phyloP scores from a whole-genome alignment of 1,284 basidiomycete species.

The Hypsizygus ulmarius region DNA sequence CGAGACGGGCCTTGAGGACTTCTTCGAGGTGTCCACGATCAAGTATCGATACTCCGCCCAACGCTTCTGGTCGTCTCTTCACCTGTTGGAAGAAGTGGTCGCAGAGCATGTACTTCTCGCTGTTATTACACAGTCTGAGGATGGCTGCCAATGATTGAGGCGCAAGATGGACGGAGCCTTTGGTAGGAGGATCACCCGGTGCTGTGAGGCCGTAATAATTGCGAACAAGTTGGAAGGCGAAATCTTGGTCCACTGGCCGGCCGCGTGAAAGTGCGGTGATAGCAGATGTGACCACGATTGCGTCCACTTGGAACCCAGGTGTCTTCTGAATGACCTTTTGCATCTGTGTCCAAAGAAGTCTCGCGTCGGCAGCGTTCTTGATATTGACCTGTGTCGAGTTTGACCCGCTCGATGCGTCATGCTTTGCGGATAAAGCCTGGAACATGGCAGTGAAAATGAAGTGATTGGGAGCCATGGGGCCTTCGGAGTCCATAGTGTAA shows the following conservation, averaged over 20 bases:
- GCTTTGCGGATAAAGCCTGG: slow-evolving; percentile 40
- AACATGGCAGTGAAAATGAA: slow-evolving; percentile 64
- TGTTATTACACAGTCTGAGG: slow-evolving; percentile 53
- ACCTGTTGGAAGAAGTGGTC: slow-evolving; percentile 58
- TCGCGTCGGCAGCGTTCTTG: slow-evolving; percentile 52
- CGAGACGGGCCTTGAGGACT: slow-evolving; percentile 50
- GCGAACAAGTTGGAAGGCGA: slow-evolving; percentile 60
- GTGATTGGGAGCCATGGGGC: slow-evolving; percentile 53
- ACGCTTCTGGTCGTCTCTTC: slow-evolving; percentile 37
- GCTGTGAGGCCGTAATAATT: slow-evolving; percentile 61
- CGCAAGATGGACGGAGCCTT: slow-evolving; percentile 39
- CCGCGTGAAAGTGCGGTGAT: slow-evolving; percentile 55
- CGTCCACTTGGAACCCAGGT: slow-evolving; percentile 47
- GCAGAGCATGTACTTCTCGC: slow-evolving; percentile 44
- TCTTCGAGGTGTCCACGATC: slow-evolving; percentile 56
- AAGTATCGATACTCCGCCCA: slow-evolving; percentile 39
- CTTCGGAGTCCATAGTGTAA: slow-evolving; percentile 56
- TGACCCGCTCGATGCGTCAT: slow-evolving; percentile 11
- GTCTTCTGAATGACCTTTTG: slow-evolving; percentile 46
- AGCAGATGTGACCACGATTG: slow-evolving; percentile 46
- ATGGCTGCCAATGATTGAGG: slow-evolving; percentile 48
- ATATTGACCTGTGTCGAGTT: slow-evolving; percentile 12
- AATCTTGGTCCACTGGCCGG: slow-evolving; percentile 51
- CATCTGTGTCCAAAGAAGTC: slow-evolving; percentile 65
- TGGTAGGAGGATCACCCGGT: slow-evolving; percentile 39